Percentiles rank a stretch among this genome's conserved stretches.
Conservation (phyloP, 805 yeast genomes). For the Metschnikowia lochheadii region DNA sequence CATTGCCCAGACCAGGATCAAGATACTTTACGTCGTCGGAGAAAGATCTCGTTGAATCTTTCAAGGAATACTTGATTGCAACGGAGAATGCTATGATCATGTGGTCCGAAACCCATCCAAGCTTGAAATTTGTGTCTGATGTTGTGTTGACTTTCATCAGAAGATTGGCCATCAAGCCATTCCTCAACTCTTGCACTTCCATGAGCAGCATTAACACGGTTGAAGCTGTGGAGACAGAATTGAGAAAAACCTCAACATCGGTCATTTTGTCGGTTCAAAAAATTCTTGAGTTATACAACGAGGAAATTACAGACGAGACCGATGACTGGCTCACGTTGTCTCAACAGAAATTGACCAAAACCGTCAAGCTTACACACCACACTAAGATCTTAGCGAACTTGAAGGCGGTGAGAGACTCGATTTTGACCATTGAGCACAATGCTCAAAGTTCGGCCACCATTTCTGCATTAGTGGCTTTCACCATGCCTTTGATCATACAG, state of each 20-base stretch:
- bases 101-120: conserved; percentile 33
- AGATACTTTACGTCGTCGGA: conserved; percentile 14
- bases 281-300: conserved; percentile 35
- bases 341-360: conserved; percentile 41
- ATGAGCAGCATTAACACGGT: conserved; percentile 17
- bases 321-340: conserved; percentile 65
- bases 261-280: conserved; percentile 69
- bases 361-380: conserved; percentile 42
- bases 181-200: conserved; percentile 24
- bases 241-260: conserved; percentile 52
- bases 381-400: conserved; percentile 34
- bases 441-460: conserved; percentile 33
- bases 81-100: conserved; percentile 24
- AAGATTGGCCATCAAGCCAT: conserved; percentile 15
- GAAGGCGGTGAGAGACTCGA: conserved; percentile 27
- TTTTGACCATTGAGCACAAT: conserved; percentile 37
- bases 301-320: conserved; percentile 36
- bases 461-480: conserved; percentile 49
- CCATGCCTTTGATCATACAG: conserved; percentile 59
- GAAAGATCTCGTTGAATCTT: conserved; percentile 18
- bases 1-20: conserved; percentile 4
- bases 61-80: conserved; percentile 18
- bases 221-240: conserved; percentile 41
- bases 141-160: conserved; percentile 46
- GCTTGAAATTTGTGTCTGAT: conserved; percentile 45